Base-by-base conservation (phyloP, 495 filamentous ascomycete species). In the Astrocystis sublimbata region DNA sequence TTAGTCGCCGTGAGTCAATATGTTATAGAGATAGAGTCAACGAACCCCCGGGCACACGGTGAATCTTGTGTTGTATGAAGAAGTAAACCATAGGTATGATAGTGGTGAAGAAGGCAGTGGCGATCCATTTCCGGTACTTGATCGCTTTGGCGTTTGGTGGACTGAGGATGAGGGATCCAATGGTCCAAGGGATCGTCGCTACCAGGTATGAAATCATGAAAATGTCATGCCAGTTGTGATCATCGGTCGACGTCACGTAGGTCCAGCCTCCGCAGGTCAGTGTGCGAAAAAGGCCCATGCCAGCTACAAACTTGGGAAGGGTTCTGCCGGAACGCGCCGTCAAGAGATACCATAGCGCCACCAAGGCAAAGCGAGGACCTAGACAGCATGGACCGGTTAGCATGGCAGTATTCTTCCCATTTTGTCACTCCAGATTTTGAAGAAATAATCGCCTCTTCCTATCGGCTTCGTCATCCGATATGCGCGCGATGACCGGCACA, bases 121-220 rank as follows among this genome's bases (percentile, higher is more conserved):
- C 92, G 49, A 98, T 75, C 51, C 89, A 87, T 77, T 94, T 98
- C 54, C 96, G 83, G 71, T 96, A 97, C 74, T 91, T 92, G 64
- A 97, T 83, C 4, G 96, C 92, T 51, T 78, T 84, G 26, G 86
- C 80, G 71, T 98, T 97, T 64, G 88, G 87, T 4, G 94, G 93
- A 72, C 92, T 97, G 38, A 98, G 79, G 12, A 88, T 88, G 47
- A 98, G 83, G 72, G 93, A 97, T 47, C 96, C 96, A 31, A 91
- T 66, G 1, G 93, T 98, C 96, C 96, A 99, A 5, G 96, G 96
- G 58, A 99, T 79, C 0, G 96, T 98, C 13, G 92, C 89, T 46
- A 98, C 87, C 50, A 99, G 77, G 73, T 99, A 99, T 28, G 92
- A 96, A 67, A 99, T 96, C 96, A 99, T 99, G 76, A 98, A 93